Evolutionary conservation across 1,139 yeast genomes (phyloP).

Genomic region (Protomyces lactucae-debilis): DNA sequence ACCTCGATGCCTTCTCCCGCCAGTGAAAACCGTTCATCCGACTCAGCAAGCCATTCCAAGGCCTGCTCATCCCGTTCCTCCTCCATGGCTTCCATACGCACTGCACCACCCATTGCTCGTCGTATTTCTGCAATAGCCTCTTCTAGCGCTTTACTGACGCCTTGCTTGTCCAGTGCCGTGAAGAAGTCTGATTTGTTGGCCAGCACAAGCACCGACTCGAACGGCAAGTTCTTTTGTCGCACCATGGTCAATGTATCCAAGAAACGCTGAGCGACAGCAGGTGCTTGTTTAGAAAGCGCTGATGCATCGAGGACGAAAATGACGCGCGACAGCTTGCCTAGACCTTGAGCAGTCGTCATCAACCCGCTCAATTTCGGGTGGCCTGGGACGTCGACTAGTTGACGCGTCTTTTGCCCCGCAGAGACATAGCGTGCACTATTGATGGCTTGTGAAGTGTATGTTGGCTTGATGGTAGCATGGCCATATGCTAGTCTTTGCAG

Average conservation of each 20-base stretch:
- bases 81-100: slow-evolving; percentile 16
- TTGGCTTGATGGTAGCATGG: not conserved
- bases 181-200: slow-evolving; percentile 25
- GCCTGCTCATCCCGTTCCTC: slow-evolving; percentile 5
- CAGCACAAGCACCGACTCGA: not conserved
- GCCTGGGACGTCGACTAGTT: slow-evolving; percentile 18
- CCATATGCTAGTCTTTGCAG: slow-evolving; percentile 9
- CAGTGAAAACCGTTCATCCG: slow-evolving; percentile 1
- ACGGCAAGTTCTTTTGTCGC: not conserved
- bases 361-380: slow-evolving; percentile 15
- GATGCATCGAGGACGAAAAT: slow-evolving; percentile 15
- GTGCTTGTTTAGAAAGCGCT: slow-evolving; percentile 5
- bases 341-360: not conserved
- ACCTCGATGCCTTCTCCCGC: slow-evolving; percentile 4
- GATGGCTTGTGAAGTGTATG: slow-evolving; percentile 2
- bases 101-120: slow-evolving; percentile 1
- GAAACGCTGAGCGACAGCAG: not conserved
- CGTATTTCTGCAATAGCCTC: slow-evolving; percentile 5
- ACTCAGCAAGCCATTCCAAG: slow-evolving; percentile 17
- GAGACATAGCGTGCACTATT: not conserved
- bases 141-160: slow-evolving; percentile 5
- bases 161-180: slow-evolving; percentile 10
- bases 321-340: not conserved
- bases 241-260: slow-evolving; percentile 5
- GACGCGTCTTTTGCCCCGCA: not conserved